Base-by-base conservation (phyloP, 495 filamentous ascomycete species). In the Penicillium pulvis region DNA sequence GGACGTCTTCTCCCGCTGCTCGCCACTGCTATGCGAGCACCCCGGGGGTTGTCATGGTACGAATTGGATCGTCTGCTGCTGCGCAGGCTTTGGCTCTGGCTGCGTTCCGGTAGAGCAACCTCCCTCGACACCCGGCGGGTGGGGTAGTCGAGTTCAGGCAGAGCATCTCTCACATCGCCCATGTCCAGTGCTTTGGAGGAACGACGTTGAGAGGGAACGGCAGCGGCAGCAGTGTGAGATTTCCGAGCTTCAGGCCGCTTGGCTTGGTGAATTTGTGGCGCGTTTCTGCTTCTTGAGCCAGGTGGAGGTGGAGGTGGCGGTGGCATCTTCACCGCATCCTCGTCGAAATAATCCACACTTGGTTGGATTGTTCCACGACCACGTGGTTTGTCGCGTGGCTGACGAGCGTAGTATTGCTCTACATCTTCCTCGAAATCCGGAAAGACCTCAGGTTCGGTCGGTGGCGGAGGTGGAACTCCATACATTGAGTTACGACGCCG, bases 291-390 rank as follows among this genome's bases (percentile, higher is more conserved):
- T 44, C 56, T 71, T 76, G n/a, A 71, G 64, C 20, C 20, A 23
- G 20, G 20, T 33, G 56, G 56, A 23, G 76, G 73, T 31, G 72
- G 75, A 14, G 76, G 60, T 8, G 66, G 66, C n/a, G 64, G 77
- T 39, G 74, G 77, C 74, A 81, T 80, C 35, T 62, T 68, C 49
- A 75, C 16, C 74, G 48, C 67, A 76, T 55, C 52, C 42, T 81
- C 77, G 49, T 82, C 79, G n/a, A 74, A 73, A 5, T 56, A 63
- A 9, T 70, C 68, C 43, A 66, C 64, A 10, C 20, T 60, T 26
- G 54, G 52, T 30, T 57, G 57, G 43, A 51, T 43, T 0, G 60
- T 24, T 31, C 52, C 45, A n/a, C 60, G 66, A 1, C 55, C 62
- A 31, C 56, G 53, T 10, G 56, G 52, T 49, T 30, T 56, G 3